Evolutionary conservation across 148 eudicot species (phyloP).

Genomic region (Persicaria maculosa): DNA sequence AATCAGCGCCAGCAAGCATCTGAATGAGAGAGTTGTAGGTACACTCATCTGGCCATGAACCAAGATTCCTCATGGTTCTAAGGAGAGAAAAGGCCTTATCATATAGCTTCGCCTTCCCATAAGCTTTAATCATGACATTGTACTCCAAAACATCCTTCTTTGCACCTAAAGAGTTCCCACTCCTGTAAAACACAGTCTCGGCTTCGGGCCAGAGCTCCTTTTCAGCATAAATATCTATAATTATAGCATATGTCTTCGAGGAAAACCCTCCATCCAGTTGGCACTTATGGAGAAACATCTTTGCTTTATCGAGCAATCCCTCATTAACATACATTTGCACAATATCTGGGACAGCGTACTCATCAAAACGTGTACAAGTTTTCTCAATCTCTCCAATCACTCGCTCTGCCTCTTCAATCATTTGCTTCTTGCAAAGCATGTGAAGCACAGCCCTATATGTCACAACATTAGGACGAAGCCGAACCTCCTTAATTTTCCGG

Average conservation of each 20-base stretch:
- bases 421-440: slow-evolving; percentile 48
- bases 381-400: slow-evolving; percentile 59
- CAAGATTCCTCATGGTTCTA: slow-evolving; percentile 66
- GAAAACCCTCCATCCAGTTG: slow-evolving; percentile 35
- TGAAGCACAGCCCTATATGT: slow-evolving; percentile 62
- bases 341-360: slow-evolving; percentile 56
- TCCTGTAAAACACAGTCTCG: slow-evolving; percentile 55
- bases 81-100: slow-evolving; percentile 68
- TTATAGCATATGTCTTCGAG: slow-evolving; percentile 52
- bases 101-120: slow-evolving; percentile 65
- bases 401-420: slow-evolving; percentile 54
- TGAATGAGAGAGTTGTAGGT: slow-evolving; percentile 82
- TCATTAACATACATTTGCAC: slow-evolving; percentile 62
- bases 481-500: slow-evolving; percentile 54
- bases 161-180: slow-evolving; percentile 35
- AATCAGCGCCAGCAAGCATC: slow-evolving; percentile 69
- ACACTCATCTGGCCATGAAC: slow-evolving; percentile 86
- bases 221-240: slow-evolving; percentile 77
- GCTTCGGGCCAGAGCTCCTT: slow-evolving; percentile 78
- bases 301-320: slow-evolving; percentile 49
- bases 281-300: slow-evolving; percentile 35
- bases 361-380: slow-evolving; percentile 38
- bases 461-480: slow-evolving; percentile 67
- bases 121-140: slow-evolving; percentile 85
- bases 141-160: slow-evolving; percentile 62